These are phyloP conservation scores for Ophiocordyceps australis DNA, from an alignment of 2,329 filamentous ascomycete genomes.

Conservation along the genomic window DNA sequence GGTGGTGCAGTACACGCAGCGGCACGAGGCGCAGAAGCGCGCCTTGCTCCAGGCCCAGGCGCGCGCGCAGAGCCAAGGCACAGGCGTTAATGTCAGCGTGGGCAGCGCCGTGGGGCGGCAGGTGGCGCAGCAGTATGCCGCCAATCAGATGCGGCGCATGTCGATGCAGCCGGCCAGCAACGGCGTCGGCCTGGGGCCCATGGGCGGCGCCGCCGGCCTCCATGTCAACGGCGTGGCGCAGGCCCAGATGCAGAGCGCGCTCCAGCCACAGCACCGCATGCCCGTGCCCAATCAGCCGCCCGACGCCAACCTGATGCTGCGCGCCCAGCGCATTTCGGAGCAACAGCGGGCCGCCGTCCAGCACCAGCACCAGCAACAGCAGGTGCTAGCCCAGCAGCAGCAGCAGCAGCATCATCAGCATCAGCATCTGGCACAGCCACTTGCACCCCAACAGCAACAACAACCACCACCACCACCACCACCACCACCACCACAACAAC, in stretches of 20 bases:
- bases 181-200: slow-evolving; percentile 29
- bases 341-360: slow-evolving; percentile 37
- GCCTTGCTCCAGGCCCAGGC: slow-evolving; percentile 26
- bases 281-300: slow-evolving; percentile 23
- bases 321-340: slow-evolving; percentile 48
- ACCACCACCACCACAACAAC: slow-evolving; percentile 9
- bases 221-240: slow-evolving; percentile 49
- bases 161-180: slow-evolving; percentile 34
- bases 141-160: slow-evolving; percentile 28
- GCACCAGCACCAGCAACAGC: slow-evolving; percentile 21
- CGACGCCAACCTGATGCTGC: slow-evolving; percentile 38
- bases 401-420: slow-evolving; percentile 13
- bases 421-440: slow-evolving; percentile 17
- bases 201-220: slow-evolving; percentile 28
- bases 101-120: slow-evolving; percentile 15
- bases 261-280: slow-evolving; percentile 42
- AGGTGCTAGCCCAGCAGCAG: slow-evolving; percentile 9
- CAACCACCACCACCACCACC: slow-evolving; percentile 16
- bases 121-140: slow-evolving; percentile 24
- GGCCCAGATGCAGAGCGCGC: slow-evolving; percentile 46
- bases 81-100: slow-evolving; percentile 13
- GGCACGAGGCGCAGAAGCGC: slow-evolving; percentile 40
- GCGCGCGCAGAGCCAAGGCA: slow-evolving; percentile 26
- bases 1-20: slow-evolving; percentile 34
- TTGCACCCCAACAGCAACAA: no score